These are phyloP conservation scores for Trichaptum fuscoviolaceum DNA, from an alignment of 768 basidiomycete species.

Conservation along the genomic window DNA sequence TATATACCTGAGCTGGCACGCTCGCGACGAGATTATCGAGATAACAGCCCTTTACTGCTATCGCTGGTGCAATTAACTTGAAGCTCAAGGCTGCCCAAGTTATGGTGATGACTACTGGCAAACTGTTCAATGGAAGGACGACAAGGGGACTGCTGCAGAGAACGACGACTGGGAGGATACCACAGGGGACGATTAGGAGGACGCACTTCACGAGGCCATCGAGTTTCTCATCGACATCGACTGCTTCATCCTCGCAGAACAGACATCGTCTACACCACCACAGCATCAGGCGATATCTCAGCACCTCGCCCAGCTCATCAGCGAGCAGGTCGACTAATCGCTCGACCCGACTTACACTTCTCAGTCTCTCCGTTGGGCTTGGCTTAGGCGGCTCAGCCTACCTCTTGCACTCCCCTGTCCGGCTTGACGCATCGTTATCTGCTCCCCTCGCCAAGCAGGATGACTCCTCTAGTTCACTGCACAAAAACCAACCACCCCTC, in stretches of 20 bases:
- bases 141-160: not conserved
- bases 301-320: not conserved
- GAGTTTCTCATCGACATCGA: not conserved
- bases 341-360: not conserved
- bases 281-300: not conserved
- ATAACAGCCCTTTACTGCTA: not conserved
- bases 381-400: not conserved
- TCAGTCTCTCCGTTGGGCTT: not conserved
- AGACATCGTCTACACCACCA: not conserved
- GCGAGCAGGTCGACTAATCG: not conserved
- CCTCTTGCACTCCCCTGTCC: slow-evolving; percentile 6
- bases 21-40: not conserved
- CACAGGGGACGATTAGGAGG: not conserved
- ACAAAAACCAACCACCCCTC: slow-evolving; percentile 20
- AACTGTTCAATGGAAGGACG: not conserved
- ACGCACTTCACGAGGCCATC: not conserved
- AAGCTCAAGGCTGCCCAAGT: not conserved
- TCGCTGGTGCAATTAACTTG: not conserved
- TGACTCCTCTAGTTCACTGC: slow-evolving; percentile 5
- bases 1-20: slow-evolving; percentile 1
- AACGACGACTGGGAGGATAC: not conserved
- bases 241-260: not conserved
- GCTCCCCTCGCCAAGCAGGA: not conserved
- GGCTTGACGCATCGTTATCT: slow-evolving; percentile 20
- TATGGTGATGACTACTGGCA: not conserved